Base-by-base conservation (phyloP, 495 filamentous ascomycete species). In the Daldinia decipiens region DNA sequence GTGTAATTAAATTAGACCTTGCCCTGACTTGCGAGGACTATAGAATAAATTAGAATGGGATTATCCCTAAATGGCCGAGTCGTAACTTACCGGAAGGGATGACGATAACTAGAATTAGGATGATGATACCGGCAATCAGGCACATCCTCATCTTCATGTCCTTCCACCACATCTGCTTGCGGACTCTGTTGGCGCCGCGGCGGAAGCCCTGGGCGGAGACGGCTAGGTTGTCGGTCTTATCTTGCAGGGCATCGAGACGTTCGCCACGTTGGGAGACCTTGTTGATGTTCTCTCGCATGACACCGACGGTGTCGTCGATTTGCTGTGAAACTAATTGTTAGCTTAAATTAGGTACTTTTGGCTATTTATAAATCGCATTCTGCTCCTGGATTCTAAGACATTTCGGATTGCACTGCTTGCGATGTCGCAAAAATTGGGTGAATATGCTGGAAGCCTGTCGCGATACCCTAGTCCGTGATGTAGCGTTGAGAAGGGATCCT, bases 71-170 rank as follows among this genome's bases (percentile, higher is more conserved):
- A 19, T 6, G 31, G 11, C 11, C 3, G 8, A 32, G 19, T 32
- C 17, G 7, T 7, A 31, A 78, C 85, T 72, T 88, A 95, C 95
- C 92, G 67, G 90, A 83, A 55, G 93, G 93, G 62, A 97, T 90
- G 75, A 98, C 94, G 76, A 99, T 98, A 77, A 99, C 87, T 61
- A 97, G 82, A 62, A 98, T 85, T 68, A 98, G 82, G 59, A 98
- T 83, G 74, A 97, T 90, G 80, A 98, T 90, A 65, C 92, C 95
- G 62, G 90, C 85, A 65, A 93, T 91, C 74, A 99, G 83, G 80
- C 94, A 98, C 83, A 98, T 95, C 76, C 95, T 89, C 95, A 98
- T 99, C 87, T 97, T 97, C 93, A 98, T 97, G 80, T 99, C 95
- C 87, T 87, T 86, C 84, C 84, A 87, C 85, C 85, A 86, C 84